Evolutionary conservation across 176 grass and related monocot genomes (phyloP).

Genomic region (Tuctoria greenei): DNA sequence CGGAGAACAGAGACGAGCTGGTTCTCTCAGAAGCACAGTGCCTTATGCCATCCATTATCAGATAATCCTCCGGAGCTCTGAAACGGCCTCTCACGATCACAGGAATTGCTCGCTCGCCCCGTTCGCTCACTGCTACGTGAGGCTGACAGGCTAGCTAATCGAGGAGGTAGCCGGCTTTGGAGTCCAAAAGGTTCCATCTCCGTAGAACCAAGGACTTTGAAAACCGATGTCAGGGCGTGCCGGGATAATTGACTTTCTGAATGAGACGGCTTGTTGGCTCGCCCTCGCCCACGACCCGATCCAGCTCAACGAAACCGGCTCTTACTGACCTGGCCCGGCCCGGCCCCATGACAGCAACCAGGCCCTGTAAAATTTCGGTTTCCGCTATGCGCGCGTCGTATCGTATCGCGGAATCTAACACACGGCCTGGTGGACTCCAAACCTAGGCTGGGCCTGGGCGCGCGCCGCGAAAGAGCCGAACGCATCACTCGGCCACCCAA

Average conservation of each 20-base stretch:
- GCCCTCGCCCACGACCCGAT: too few species aligned
- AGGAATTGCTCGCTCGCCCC: too few species aligned
- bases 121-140: background rate
- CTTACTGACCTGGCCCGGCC: too few species aligned
- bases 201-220: background rate
- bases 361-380: too few species aligned
- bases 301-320: background rate
- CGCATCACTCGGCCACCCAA: too few species aligned
- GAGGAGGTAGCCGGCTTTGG: background rate
- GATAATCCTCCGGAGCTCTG: background rate
- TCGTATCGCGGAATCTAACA: too few species aligned
- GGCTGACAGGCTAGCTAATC: background rate
- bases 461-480: too few species aligned
- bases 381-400: too few species aligned
- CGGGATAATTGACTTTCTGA: background rate
- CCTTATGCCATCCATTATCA: background rate
- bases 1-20: background rate
- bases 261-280: too few species aligned
- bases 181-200: background rate
- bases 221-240: background rate
- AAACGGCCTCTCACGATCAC: background rate
- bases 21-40: background rate
- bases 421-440: too few species aligned
- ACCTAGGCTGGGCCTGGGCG: too few species aligned
- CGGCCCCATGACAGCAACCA: too few species aligned